Base-by-base conservation (phyloP, 768 basidiomycete genomes). In the Clitopilus passeckerianus region DNA sequence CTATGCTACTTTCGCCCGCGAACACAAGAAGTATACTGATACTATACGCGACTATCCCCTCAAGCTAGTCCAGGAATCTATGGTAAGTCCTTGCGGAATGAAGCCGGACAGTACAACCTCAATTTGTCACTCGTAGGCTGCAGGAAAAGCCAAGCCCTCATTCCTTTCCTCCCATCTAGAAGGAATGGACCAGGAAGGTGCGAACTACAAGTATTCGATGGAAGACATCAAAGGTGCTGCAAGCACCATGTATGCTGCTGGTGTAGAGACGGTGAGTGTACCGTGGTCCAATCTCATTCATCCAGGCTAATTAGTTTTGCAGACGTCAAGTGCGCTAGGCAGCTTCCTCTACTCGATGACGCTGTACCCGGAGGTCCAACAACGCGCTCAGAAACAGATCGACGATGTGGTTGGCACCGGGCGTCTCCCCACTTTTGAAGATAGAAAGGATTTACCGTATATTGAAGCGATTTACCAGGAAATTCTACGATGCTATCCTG, bases 211-310 rank as follows among this genome's bases (percentile, higher is more conserved):
- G 44, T 55, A 58, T 22, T 57, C 57, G 3, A 20, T 53, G 2
- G 60, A 66, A 5, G 65, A 70, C 35, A 65, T 71, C 52, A 68
- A 68, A 41, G 59, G 63, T 14, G 59, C 61, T 2, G 60, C 69
- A 41, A 74, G 69, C 6, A 64, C 69, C 18, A 72, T 75, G 23
- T 77, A 73, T 53, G 68, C 65, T 22, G 78, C 71, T 37, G 78
- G 74, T 0, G 67, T 72, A 18, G 76, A 79, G 46, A 71, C 71
- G n/a, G 71, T 72, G n/a, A 33, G 65, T 64, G 14, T 27, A 24
- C 27, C 12, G n/a, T n/a, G n/a, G n/a, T n/a, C n/a, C n/a, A n/a
- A n/a, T n/a, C n/a, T n/a, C n/a, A n/a, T n/a, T n/a, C n/a, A n/a
- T n/a, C 12, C 27, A 5, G 10, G 14, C 7, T 7, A 3, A 53